phyloP scores from a whole-genome alignment of 345 rosid species.

The Odontarrhena argentea region DNA sequence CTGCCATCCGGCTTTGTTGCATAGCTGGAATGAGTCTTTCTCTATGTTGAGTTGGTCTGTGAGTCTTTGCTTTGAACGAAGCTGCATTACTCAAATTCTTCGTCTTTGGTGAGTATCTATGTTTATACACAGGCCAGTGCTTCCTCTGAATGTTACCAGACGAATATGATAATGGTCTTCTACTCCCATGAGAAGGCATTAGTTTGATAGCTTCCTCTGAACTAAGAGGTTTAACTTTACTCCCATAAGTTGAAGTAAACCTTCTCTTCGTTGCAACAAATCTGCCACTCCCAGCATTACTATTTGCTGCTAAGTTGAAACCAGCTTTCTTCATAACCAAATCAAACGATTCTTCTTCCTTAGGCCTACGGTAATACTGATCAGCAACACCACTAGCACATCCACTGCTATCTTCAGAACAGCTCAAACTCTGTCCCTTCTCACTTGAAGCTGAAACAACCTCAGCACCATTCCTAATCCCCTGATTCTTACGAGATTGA shows the following conservation, averaged over 20 bases:
- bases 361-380: not conserved
- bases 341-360: conserved; percentile 11
- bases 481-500: no score
- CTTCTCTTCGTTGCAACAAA: not conserved
- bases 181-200: not conserved
- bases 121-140: not conserved
- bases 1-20: not conserved
- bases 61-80: not conserved
- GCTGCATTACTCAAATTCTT: not conserved
- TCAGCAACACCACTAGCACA: not conserved
- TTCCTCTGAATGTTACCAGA: not conserved
- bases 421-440: not conserved
- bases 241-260: not conserved
- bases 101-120: not conserved
- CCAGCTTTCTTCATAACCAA: conserved; percentile 31
- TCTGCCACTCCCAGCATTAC: conserved; percentile 6
- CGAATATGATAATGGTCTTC: not conserved
- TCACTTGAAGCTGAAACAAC: no score
- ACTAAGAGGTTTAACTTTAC: conserved; percentile 32
- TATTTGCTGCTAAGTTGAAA: not conserved
- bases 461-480: no score
- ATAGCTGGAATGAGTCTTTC: not conserved
- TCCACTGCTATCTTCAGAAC: not conserved
- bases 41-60: not conserved
- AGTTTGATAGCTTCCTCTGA: conserved; percentile 14